Conservation (phyloP, 2,329 filamentous ascomycete species). For the Fusarium cicatricum region DNA sequence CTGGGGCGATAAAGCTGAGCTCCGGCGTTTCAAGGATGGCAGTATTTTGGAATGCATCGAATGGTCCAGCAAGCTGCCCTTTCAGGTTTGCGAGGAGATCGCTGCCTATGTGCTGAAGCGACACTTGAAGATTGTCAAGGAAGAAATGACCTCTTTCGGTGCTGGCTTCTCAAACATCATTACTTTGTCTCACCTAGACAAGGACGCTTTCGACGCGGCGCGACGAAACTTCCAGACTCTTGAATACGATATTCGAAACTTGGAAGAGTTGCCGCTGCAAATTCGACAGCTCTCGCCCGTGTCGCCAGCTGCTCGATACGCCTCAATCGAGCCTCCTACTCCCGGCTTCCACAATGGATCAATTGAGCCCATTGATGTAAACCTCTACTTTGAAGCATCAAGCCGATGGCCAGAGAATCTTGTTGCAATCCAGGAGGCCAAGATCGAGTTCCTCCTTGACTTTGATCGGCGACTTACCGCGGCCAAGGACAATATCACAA, state of each 20-base stretch:
- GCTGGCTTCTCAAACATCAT: slow-evolving; percentile 60
- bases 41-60: slow-evolving; percentile 92
- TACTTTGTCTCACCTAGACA: slow-evolving; percentile 56
- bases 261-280: slow-evolving; percentile 88
- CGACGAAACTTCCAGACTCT: slow-evolving; percentile 76
- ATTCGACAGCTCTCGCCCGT: slow-evolving; percentile 81
- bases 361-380: slow-evolving; percentile 73
- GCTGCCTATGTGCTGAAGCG: slow-evolving; percentile 73
- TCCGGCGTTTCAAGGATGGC: slow-evolving; percentile 94
- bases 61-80: slow-evolving; percentile 73
- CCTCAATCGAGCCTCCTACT: slow-evolving; percentile 61
- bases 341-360: slow-evolving; percentile 55
- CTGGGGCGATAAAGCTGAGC: slow-evolving; percentile 93
- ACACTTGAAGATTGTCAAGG: slow-evolving; percentile 70
- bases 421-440: slow-evolving; percentile 89
- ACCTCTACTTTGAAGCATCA: slow-evolving; percentile 93
- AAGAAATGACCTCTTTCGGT: slow-evolving; percentile 61
- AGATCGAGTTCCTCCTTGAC: slow-evolving; percentile 86
- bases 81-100: slow-evolving; percentile 81
- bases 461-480: slow-evolving; percentile 76
- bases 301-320: slow-evolving; percentile 76
- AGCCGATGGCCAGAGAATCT: slow-evolving; percentile 94
- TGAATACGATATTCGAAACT: slow-evolving; percentile 76
- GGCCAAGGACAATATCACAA: slow-evolving; percentile 66
- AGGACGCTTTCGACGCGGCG: slow-evolving; percentile 71